Evolutionary conservation across 306 rosid species (phyloP).

Genomic region (Bauhinia variegata): DNA sequence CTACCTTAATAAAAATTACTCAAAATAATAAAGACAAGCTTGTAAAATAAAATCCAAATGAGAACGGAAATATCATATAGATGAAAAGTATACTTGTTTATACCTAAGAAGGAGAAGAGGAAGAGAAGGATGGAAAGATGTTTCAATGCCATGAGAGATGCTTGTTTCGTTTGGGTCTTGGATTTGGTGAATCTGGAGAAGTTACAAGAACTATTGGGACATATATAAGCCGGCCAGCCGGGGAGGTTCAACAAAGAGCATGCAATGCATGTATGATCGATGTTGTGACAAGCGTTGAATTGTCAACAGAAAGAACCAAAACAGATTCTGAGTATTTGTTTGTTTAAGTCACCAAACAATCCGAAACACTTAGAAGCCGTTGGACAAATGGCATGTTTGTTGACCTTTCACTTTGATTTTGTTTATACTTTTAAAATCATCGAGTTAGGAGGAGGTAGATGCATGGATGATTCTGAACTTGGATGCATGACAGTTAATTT

Average conservation of each 20-base stretch:
- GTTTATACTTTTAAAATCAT: background rate
- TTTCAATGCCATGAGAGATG: constrained; percentile 32
- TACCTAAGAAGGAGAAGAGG: constrained; percentile 30
- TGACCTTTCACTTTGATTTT: constrained; percentile 13
- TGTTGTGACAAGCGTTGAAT: constrained; percentile 20
- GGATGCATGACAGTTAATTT: background rate
- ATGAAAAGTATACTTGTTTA: background rate
- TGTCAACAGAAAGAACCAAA: constrained; percentile 32
- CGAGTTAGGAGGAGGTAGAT: constrained; percentile 11
- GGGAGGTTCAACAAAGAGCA: constrained; percentile 37
- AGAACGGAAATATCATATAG: too few species aligned
- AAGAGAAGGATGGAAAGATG: constrained; percentile 29
- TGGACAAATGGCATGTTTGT: background rate
- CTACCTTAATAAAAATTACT: too few species aligned
- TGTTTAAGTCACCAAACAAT: constrained; percentile 1
- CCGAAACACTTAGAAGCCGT: background rate
- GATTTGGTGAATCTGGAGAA: constrained; percentile 11
- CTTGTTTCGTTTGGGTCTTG: too few species aligned
- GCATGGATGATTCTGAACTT: constrained; percentile 9
- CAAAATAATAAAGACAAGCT: too few species aligned
- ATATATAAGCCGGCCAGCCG: constrained; percentile 11
- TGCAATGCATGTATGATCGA: constrained; percentile 7
- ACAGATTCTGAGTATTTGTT: background rate
- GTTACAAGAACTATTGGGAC: constrained; percentile 32
- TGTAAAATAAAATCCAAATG: too few species aligned